phyloP scores from a whole-genome alignment of 1,284 basidiomycete genomes.

The Ustilago cynodontis region DNA sequence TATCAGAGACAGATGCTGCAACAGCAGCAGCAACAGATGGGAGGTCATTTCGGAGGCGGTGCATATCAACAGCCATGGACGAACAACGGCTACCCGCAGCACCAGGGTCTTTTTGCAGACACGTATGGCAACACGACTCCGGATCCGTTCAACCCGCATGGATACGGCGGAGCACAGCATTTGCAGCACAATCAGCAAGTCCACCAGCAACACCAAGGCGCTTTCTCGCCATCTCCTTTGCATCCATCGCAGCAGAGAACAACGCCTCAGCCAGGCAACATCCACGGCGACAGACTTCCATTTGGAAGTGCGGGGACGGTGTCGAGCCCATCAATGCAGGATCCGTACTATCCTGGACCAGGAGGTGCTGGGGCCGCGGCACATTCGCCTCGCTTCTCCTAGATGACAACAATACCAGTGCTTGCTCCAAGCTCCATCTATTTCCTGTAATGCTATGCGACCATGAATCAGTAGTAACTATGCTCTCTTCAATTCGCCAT shows the following conservation, averaged over 20 bases:
- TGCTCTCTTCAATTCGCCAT: background rate
- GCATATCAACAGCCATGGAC: slow-evolving; percentile 17
- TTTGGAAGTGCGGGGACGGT: slow-evolving; percentile 4
- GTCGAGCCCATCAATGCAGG: slow-evolving; percentile 5
- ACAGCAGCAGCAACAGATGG: slow-evolving; percentile 20
- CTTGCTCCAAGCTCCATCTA: background rate
- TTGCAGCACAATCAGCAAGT: slow-evolving; percentile 12
- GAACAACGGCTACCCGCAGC: slow-evolving; percentile 19
- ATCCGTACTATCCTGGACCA: slow-evolving; percentile 34
- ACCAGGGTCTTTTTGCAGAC: slow-evolving; percentile 14
- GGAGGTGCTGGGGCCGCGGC: background rate
- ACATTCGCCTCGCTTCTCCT: slow-evolving; percentile 16
- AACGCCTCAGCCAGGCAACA: slow-evolving; percentile 31
- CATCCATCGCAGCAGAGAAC: slow-evolving; percentile 9
- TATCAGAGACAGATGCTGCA: slow-evolving; percentile 17
- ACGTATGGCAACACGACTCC: slow-evolving; percentile 37
- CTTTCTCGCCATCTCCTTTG: background rate
- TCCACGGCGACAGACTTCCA: slow-evolving; percentile 10
- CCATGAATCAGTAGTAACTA: background rate
- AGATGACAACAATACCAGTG: background rate
- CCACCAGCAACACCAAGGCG: slow-evolving; percentile 3
- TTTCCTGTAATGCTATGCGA: background rate
- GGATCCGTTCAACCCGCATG: slow-evolving; percentile 44
- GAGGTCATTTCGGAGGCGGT: background rate
- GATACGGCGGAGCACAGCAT: slow-evolving; percentile 25